Evolutionary conservation across 805 yeast genomes (phyloP).

Genomic region (Starmerella roubikii): DNA sequence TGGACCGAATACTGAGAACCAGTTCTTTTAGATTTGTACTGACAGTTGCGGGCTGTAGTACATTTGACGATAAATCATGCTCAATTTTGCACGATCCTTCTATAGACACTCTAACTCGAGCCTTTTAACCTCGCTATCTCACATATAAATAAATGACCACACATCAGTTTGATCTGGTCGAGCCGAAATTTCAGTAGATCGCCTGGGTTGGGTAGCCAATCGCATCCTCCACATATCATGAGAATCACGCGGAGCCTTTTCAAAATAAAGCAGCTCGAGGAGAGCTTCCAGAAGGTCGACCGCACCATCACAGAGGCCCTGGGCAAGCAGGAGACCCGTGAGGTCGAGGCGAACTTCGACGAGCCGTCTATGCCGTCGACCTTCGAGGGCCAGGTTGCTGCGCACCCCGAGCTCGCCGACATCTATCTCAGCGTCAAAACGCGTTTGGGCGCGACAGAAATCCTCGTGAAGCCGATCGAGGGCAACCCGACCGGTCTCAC

Average conservation of each 20-base stretch:
- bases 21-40: no score
- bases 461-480: conserved; percentile 41
- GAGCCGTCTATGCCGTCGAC: conserved; percentile 11
- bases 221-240: no score
- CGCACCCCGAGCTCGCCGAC: conserved; percentile 22
- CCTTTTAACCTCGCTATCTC: no score
- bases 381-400: conserved; percentile 18
- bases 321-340: conserved; percentile 13
- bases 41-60: no score
- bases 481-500: conserved; percentile 75
- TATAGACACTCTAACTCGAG: no score
- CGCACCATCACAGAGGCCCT: conserved; percentile 16
- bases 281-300: conserved; percentile 17
- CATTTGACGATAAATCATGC: no score
- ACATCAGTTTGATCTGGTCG: no score
- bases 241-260: conserved; percentile 18
- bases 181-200: no score
- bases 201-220: no score
- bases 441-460: conserved; percentile 19
- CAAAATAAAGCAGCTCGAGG: conserved; percentile 14
- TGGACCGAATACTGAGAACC: no score
- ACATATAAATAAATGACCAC: no score
- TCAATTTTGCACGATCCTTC: no score
- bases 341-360: conserved; percentile 16
- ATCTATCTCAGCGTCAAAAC: conserved; percentile 19